A percentile compares a stretch with the other conserved stretches of the same genome.
Evolutionary conservation across 1,284 basidiomycete genomes (phyloP).

Genomic region (Naganishia liquefaciens): DNA sequence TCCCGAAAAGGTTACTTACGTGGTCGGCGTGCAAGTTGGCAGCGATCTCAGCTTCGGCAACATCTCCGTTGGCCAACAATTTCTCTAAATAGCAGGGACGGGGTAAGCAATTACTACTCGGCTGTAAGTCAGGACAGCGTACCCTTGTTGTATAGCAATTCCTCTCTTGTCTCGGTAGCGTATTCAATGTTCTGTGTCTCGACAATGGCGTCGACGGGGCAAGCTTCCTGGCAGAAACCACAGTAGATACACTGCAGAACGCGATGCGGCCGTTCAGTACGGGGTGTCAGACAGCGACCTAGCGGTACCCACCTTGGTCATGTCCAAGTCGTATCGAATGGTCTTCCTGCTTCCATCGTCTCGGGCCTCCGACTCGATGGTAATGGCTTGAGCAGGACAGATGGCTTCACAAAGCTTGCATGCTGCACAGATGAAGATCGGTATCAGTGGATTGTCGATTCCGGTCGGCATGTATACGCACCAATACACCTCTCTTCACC

Average conservation of each 20-base stretch:
- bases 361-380: constrained; percentile 96
- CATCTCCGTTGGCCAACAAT: constrained; percentile 90
- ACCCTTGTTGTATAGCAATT: constrained; percentile 94
- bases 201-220: constrained; percentile 98
- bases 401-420: constrained; percentile 99
- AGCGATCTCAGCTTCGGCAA: constrained; percentile 93
- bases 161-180: constrained; percentile 96
- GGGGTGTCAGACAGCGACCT: too few relatives aligned
- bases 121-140: constrained; percentile 40
- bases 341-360: constrained; percentile 94
- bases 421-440: constrained; percentile 58
- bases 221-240: constrained; percentile 97
- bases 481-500: constrained; percentile 99
- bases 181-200: constrained; percentile 98
- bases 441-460: neutral
- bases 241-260: constrained; percentile 81
- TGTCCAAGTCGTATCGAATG: constrained; percentile 98
- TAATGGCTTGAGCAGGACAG: constrained; percentile 98
- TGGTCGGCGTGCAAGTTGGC: constrained; percentile 76
- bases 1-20: constrained; percentile 39
- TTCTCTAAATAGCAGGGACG: constrained; percentile 60
- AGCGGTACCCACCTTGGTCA: constrained; percentile 58
- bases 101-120: constrained; percentile 5
- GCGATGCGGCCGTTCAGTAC: too few relatives aligned
- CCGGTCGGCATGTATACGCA: constrained; percentile 51